Evolutionary conservation across 495 filamentous ascomycete species (phyloP), one percentile per base, ranked within the genome.

Genomic region (Aspergillus nanangensis): DNA sequence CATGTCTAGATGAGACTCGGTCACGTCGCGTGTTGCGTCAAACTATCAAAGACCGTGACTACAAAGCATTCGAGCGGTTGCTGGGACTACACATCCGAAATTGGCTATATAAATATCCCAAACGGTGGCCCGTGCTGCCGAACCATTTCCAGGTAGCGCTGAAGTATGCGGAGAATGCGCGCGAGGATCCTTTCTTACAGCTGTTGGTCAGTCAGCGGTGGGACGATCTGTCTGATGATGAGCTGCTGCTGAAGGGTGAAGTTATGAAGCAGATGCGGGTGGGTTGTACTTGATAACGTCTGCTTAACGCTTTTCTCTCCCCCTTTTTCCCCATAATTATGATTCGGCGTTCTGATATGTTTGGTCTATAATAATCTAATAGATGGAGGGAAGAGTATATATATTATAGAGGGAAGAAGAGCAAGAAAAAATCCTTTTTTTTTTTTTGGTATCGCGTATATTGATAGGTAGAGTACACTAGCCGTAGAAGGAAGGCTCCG

Each of bases 121-220:
- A 47, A 5, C 49, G 21, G 3, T 74, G 69, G 69, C 70, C 66
- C 4, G 44, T 68, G 15, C 48, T 44, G 14, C 19, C 36, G 4
- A 43, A 23, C 4, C 59, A 66, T 47, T 67, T 66, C 45, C 44
- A 38, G 11, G 52, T 55, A 1, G 58, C 62, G 3, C 41, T 60
- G 38, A 59, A 58, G 8, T 58, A 53, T 56, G 58, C 52, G 1
- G 49, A 48, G 14, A 59, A 51, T 5, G 11, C 25, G 9, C 8
- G 33, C 8, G 58, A 53, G 20, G 67, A 74, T 62, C 61, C 60
- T 4, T 71, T 74, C 47, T 50, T 61, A 1, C 35, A n/a, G 40
- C 20, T 63, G 8, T 48, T 74, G 32, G 47, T 66, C 15, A 33
- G 63, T 14, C 42, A 65, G 24, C 41, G 67, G 13, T 72, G 69